Percentiles rank a stretch among this genome's conserved stretches.
These are phyloP conservation scores for Pleurotus tuoliensis DNA, from an alignment of 768 basidiomycete species.

Conservation along the genomic window DNA sequence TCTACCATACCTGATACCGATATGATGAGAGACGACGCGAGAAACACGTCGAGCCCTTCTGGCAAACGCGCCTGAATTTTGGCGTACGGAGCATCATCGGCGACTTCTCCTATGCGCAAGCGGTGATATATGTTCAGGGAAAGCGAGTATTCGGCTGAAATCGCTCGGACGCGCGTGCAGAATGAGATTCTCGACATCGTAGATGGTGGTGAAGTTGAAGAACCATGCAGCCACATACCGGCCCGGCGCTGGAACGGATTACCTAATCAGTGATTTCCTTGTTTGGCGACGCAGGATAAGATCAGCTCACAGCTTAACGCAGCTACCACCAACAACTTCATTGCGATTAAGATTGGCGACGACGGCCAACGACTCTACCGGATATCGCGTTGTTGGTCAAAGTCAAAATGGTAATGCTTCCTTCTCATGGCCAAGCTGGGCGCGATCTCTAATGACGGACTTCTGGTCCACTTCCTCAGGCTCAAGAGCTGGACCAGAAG, in stretches of 20 bases:
- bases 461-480: constrained; percentile 25
- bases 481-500: constrained; percentile 83
- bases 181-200: constrained; percentile 27
- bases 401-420: constrained; percentile 12
- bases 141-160: constrained; percentile 40
- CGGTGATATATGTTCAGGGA: constrained; percentile 43
- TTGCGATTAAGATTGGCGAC: not conserved
- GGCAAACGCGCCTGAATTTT: constrained; percentile 28
- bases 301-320: constrained; percentile 6
- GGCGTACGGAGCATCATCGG: constrained; percentile 24
- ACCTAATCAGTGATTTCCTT: too few relatives aligned
- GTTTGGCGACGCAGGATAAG: not conserved
- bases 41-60: constrained; percentile 43
- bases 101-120: constrained; percentile 26
- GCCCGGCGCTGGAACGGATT: too few relatives aligned
- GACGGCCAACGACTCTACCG: not conserved
- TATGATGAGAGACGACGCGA: constrained; percentile 46
- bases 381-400: not conserved
- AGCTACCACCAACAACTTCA: constrained; percentile 5
- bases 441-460: too few relatives aligned
- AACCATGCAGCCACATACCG: too few relatives aligned
- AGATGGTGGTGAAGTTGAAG: too few relatives aligned
- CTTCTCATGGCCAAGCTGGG: too few relatives aligned
- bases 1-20: constrained; percentile 53
- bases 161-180: constrained; percentile 38